A percentile compares a stretch with the other conserved stretches of the same genome.
Evolutionary conservation across 768 basidiomycete genomes (phyloP).

Genomic region (Collybia nuda): DNA sequence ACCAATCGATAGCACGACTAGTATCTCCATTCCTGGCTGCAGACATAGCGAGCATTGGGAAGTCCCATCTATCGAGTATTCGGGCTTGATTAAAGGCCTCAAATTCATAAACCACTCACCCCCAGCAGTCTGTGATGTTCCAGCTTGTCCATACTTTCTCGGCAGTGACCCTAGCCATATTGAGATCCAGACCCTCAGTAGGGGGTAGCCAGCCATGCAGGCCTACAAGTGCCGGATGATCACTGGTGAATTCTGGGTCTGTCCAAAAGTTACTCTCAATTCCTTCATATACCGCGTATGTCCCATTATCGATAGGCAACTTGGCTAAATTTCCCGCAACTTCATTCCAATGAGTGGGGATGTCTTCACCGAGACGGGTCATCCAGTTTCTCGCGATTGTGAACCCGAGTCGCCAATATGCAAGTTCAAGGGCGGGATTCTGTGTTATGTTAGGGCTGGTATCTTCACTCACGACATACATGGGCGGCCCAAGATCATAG

Average conservation of each 20-base stretch:
- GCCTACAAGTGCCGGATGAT: constrained; percentile 58
- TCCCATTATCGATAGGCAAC: constrained; percentile 49
- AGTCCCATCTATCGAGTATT: constrained; percentile 45
- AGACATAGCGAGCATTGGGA: constrained; percentile 63
- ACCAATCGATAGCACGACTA: constrained; percentile 52
- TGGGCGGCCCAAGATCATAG: constrained; percentile 60
- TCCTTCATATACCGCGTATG: constrained; percentile 58
- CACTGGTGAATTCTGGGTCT: constrained; percentile 48
- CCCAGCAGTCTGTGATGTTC: constrained; percentile 57
- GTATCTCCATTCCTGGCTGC: constrained; percentile 52
- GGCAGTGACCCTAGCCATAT: constrained; percentile 46
- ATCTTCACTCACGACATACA: constrained; percentile 58
- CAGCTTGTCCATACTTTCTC: constrained; percentile 54
- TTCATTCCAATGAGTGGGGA: constrained; percentile 40
- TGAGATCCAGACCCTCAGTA: constrained; percentile 44
- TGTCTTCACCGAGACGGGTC: constrained; percentile 35
- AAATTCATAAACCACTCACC: constrained; percentile 28
- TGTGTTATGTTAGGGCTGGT: constrained; percentile 52
- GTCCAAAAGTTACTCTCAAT: constrained; percentile 53
- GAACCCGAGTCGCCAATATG: constrained; percentile 57
- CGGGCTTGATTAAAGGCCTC: neutral
- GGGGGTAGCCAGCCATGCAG: constrained; percentile 58
- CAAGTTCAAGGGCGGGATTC: constrained; percentile 59
- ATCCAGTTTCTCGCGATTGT: constrained; percentile 51
- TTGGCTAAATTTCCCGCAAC: constrained; percentile 47